Percentiles rank a stretch among this genome's conserved stretches.
Evolutionary conservation across 129 eudicot genomes (phyloP).

Genomic region (Logfia minima): DNA sequence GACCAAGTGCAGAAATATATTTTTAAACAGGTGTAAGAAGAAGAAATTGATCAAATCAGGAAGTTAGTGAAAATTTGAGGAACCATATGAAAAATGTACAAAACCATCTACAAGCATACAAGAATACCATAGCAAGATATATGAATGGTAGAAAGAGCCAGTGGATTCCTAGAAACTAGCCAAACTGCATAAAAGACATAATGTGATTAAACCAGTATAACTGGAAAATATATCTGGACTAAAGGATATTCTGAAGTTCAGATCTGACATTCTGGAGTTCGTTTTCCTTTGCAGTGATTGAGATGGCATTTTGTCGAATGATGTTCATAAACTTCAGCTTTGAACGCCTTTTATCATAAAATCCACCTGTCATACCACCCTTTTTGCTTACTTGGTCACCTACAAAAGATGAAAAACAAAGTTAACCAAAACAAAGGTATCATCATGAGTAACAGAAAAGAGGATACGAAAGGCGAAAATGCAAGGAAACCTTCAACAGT

Average conservation of each 20-base stretch:
- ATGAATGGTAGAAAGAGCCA: conserved; percentile 7
- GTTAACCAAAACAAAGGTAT: conserved; percentile 1
- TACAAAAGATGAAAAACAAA: conserved; percentile 32
- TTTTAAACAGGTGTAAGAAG: background rate
- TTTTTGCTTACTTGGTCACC: conserved; percentile 99
- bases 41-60: background rate
- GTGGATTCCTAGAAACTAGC: background rate
- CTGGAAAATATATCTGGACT: background rate
- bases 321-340: conserved; percentile 82
- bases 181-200: conserved; percentile 1
- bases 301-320: conserved; percentile 56
- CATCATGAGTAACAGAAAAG: background rate
- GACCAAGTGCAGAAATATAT: background rate
- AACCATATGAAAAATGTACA: background rate
- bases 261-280: conserved; percentile 61
- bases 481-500: conserved; percentile 75
- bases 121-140: background rate
- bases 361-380: conserved; percentile 99
- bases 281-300: conserved; percentile 53
- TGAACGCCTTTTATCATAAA: conserved; percentile 89
- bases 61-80: background rate
- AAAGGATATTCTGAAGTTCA: conserved; percentile 86
- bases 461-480: background rate
- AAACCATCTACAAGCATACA: background rate
- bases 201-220: conserved; percentile 7